Evolutionary conservation across 371 early-diverging fungal species (phyloP), one percentile per base, ranked within the genome.

Genomic region (Choanephora cucurbitarum): DNA sequence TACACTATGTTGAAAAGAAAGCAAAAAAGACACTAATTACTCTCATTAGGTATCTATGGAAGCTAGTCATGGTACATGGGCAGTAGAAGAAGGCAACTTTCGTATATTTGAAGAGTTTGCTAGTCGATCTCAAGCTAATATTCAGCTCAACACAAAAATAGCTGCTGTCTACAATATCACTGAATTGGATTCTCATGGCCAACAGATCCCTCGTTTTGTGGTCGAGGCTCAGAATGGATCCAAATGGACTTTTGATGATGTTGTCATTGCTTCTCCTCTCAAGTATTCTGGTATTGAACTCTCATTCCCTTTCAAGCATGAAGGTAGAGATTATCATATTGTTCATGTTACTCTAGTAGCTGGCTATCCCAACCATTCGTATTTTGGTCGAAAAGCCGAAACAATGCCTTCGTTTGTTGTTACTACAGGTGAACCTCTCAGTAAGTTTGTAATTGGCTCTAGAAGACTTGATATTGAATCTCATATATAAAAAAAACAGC

Each of bases 81-180:
- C 78, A 9, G 66, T 86, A n/a, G 66, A 76, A 51, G 84, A 71
- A 6, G 91, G 91, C 5, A 91, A 91, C 57, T 81, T 73, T 37
- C 75, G 75, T 23, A 79, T 91, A 21, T 88, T 86, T 74, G 85
- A 87, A 52, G 75, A 81, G 6, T 87, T 86, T 71, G 73, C 82
- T 0, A 34, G 47, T 8, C 57, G 60, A 1, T 81, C 85, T 9
- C 65, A 63, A 4, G 86, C 91, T 0, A 21, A 59, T 28, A 50
- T 88, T 1, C 60, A 61, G 18, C 57, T 88, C 6, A 50, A 75
- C 18, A 82, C 84, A 0, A 60, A 61, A 17, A 78, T 88, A 0
- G 40, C 52, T 43, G 44, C 50, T 19, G 51, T 78, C 19, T 50
- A 60, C 8, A 79, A 79, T 23, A 63, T 79, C 10, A 67, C 67